Evolutionary conservation across 345 rosid species (phyloP).

Genomic region (Eucalyptus shirleyi): DNA sequence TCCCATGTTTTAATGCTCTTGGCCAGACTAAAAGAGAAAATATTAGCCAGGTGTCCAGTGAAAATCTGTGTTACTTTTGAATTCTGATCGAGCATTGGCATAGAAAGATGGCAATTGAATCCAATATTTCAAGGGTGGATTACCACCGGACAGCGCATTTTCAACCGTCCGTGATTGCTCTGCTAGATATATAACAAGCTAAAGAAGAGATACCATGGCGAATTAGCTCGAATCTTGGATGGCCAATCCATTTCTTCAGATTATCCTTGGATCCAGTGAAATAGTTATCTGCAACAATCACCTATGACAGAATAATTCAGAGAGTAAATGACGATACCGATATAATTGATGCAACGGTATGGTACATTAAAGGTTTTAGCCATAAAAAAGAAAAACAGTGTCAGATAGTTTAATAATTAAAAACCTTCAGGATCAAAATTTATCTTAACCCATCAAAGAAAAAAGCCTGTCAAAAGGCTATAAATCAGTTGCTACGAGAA

Average conservation of each 20-base stretch:
- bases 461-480: neutral
- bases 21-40: neutral
- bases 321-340: neutral
- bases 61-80: neutral
- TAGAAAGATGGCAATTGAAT: neutral
- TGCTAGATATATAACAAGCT: neutral
- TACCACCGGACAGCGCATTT: neutral
- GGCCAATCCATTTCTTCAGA: conserved; percentile 82
- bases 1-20: neutral
- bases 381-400: neutral
- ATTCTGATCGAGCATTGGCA: neutral
- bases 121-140: neutral
- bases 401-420: neutral
- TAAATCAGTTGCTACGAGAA: neutral
- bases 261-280: conserved; percentile 89
- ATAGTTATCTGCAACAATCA: conserved; percentile 74
- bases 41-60: neutral
- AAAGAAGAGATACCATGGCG: conserved; percentile 57
- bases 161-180: neutral
- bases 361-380: neutral
- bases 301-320: neutral
- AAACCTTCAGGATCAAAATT: neutral
- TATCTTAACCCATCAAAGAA: neutral
- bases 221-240: conserved; percentile 88
- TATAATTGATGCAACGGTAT: neutral